A percentile compares a stretch with the other conserved stretches of the same genome.
Evolutionary conservation across 148 eudicot species (phyloP).

Genomic region (Rhododendron ferrugineum): DNA sequence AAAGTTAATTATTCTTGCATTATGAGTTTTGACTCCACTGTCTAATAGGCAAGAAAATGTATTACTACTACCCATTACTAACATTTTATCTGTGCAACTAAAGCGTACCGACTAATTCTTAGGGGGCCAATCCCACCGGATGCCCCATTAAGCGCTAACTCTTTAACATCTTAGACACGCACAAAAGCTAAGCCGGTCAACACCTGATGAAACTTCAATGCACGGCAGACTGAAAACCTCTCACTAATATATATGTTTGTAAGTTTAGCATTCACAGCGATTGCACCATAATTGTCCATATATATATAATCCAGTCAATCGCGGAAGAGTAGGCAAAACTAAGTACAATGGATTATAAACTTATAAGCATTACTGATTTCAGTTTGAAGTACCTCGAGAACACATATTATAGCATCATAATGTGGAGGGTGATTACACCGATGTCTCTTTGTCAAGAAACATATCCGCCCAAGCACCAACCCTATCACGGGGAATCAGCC

Average conservation of each 20-base stretch:
- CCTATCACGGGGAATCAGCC: constrained; percentile 95
- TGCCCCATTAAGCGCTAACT: not conserved
- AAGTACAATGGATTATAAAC: not conserved
- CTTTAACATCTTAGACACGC: not conserved
- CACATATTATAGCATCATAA: not conserved
- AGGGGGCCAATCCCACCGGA: not conserved
- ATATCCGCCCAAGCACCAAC: constrained; percentile 48
- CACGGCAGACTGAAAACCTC: not conserved
- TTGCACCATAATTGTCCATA: not conserved
- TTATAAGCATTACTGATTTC: not conserved
- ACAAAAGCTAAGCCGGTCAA: not conserved
- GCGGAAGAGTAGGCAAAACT: not conserved
- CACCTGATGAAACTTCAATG: not conserved
- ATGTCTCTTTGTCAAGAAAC: not conserved
- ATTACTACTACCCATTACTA: not conserved
- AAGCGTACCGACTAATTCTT: too few relatives aligned
- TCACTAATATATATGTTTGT: not conserved
- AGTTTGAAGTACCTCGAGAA: not conserved
- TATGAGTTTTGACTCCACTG: not conserved
- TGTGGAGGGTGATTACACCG: not conserved
- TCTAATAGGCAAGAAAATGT: not conserved
- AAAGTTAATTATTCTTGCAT: not conserved
- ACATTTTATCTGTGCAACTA: not conserved
- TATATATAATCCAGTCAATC: not conserved
- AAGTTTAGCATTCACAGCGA: not conserved